phyloP scores from a whole-genome alignment of 2,329 filamentous ascomycete genomes.

The Incumbomyces delicatus region DNA sequence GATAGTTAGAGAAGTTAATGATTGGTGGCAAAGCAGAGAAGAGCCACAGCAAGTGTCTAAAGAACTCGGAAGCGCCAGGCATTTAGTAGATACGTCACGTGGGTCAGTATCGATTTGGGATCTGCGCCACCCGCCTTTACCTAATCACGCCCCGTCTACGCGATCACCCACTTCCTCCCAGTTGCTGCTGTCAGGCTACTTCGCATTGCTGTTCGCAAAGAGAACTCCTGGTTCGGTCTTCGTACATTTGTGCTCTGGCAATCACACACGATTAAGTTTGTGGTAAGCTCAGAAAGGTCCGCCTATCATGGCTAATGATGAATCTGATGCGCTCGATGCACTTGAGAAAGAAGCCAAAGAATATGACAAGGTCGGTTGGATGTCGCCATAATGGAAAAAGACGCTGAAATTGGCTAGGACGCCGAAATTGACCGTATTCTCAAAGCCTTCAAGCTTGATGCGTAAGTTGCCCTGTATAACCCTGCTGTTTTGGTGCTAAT shows the following conservation, averaged over 20 bases:
- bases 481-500: conserved; percentile 9
- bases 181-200: too few species aligned
- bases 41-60: too few species aligned
- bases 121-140: too few species aligned
- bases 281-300: conserved; percentile 19
- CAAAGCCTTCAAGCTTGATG: conserved; percentile 73
- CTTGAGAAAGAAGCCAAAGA: conserved; percentile 81
- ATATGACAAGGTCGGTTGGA: conserved; percentile 63
- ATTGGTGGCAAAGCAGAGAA: too few species aligned
- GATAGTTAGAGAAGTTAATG: background rate
- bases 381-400: conserved; percentile 42
- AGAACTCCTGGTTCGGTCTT: too few species aligned
- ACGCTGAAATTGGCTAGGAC: conserved; percentile 95
- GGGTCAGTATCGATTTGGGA: too few species aligned
- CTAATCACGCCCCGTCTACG: too few species aligned
- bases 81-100: too few species aligned
- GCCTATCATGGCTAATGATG: conserved; percentile 46
- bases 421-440: conserved; percentile 92
- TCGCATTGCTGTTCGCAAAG: too few species aligned
- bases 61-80: too few species aligned
- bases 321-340: conserved; percentile 67
- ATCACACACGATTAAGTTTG: background rate
- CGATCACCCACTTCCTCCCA: too few species aligned
- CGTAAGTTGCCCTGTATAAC: conserved; percentile 36
- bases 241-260: too few species aligned